Evolutionary conservation across 1,139 yeast species (phyloP).

Genomic region (Geotrichum citri-aurantii): DNA sequence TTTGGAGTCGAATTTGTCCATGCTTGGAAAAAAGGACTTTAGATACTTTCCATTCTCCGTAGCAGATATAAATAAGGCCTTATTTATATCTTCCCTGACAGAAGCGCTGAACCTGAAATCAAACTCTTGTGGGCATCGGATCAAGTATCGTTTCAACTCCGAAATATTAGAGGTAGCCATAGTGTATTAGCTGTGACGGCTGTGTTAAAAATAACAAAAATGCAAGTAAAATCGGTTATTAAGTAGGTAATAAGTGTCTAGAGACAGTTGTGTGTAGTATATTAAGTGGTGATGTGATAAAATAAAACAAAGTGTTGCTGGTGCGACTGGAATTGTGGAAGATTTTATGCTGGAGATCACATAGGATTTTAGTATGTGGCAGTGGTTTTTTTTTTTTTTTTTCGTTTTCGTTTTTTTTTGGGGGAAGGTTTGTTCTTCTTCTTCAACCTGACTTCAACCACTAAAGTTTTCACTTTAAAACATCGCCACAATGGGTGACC

Average conservation of each 20-base stretch:
- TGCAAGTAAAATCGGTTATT: too few species aligned
- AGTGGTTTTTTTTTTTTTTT: neutral
- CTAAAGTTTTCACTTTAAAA: too few species aligned
- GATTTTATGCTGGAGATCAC: neutral
- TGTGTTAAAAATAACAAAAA: neutral
- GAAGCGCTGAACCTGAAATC: constrained; percentile 24
- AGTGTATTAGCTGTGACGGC: too few species aligned
- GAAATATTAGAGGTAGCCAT: constrained; percentile 8
- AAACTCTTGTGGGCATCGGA: constrained; percentile 29
- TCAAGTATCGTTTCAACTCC: constrained; percentile 27
- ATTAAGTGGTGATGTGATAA: neutral
- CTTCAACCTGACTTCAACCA: neutral
- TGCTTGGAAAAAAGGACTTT: constrained; percentile 45
- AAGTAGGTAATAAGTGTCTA: neutral
- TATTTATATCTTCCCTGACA: constrained; percentile 40
- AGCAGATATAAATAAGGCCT: constrained; percentile 48
- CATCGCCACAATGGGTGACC: too few species aligned
- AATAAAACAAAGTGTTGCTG: neutral
- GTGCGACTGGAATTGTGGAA: neutral
- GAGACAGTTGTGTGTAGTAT: neutral
- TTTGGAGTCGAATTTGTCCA: constrained; percentile 4
- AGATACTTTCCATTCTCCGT: constrained; percentile 48
- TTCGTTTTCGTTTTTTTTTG: neutral
- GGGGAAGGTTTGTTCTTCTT: too few species aligned
- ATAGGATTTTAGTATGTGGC: neutral